Conservation (phyloP, 139 green algal species). For the Raphidocelis subcapitata region DNA sequence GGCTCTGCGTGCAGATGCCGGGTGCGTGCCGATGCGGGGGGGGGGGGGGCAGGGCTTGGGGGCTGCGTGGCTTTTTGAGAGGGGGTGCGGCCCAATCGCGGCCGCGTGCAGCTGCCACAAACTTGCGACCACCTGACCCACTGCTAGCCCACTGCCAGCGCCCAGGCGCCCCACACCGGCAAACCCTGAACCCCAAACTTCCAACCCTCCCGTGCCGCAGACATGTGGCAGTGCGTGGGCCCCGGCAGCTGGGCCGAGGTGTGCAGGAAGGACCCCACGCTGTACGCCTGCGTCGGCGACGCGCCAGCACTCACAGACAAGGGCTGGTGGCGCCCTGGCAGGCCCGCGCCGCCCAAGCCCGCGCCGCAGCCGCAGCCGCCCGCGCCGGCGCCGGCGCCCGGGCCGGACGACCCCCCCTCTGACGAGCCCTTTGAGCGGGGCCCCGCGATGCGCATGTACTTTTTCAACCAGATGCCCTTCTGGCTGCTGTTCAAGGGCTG, state of each 20-base stretch:
- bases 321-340: no score
- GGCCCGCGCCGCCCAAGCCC: no score
- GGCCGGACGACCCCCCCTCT: neutral
- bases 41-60: neutral
- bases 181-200: no score
- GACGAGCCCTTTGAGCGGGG: no score
- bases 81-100: neutral
- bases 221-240: constrained; percentile 22
- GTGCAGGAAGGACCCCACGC: constrained; percentile 12
- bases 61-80: neutral
- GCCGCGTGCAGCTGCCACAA: neutral
- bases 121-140: neutral
- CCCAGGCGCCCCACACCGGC: no score
- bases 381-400: neutral
- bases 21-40: neutral
- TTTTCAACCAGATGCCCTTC: constrained; percentile 31
- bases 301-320: no score
- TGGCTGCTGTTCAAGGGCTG: constrained; percentile 37
- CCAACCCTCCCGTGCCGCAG: neutral
- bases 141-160: no score
- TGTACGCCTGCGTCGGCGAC: neutral
- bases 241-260: constrained; percentile 8
- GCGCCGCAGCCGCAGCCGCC: no score
- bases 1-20: constrained; percentile 27
- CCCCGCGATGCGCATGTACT: constrained; percentile 40